phyloP scores from a whole-genome alignment of 345 rosid species.

The Arabidopsis arenosa region DNA sequence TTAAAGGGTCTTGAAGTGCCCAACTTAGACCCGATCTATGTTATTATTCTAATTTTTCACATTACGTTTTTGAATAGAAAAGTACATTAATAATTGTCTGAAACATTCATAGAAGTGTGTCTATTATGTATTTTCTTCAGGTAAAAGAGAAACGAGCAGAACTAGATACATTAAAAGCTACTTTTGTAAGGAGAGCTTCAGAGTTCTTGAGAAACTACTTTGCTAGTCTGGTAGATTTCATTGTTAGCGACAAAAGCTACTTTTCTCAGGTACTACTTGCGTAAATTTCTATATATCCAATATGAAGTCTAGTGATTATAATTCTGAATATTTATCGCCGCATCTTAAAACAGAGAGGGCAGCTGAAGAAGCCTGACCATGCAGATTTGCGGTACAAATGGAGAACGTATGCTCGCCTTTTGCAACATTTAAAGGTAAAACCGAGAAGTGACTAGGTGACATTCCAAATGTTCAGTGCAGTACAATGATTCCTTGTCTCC shows the following conservation, averaged over 20 bases:
- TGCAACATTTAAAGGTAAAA: constrained; percentile 91
- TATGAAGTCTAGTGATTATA: constrained; percentile 19
- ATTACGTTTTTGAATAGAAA: constrained; percentile 2
- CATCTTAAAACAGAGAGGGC: constrained; percentile 78
- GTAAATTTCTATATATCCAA: constrained; percentile 7
- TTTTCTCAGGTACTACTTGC: constrained; percentile 81
- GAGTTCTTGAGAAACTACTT: constrained; percentile 96
- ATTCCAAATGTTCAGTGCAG: constrained; percentile 17
- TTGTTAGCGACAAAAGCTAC: constrained; percentile 97
- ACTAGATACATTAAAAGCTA: constrained; percentile 73
- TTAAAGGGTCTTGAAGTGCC: constrained; percentile 82
- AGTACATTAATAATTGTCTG: constrained; percentile 7
- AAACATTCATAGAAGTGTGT: background rate
- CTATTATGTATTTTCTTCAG: constrained; percentile 46
- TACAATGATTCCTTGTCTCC: constrained; percentile 10
- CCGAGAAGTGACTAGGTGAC: constrained; percentile 20
- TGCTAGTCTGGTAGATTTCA: constrained; percentile 98
- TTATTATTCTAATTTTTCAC: background rate
- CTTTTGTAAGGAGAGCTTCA: constrained; percentile 91
- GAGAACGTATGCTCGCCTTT: constrained; percentile 98
- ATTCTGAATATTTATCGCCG: constrained; percentile 28
- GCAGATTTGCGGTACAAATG: constrained; percentile 98
- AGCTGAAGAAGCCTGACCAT: constrained; percentile 99
- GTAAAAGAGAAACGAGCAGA: constrained; percentile 90
- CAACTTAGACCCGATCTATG: constrained; percentile 76